A percentile compares a stretch with the other conserved stretches of the same genome.
These are phyloP conservation scores for Lactarius akahatsu DNA, from an alignment of 768 basidiomycete species.

Conservation along the genomic window DNA sequence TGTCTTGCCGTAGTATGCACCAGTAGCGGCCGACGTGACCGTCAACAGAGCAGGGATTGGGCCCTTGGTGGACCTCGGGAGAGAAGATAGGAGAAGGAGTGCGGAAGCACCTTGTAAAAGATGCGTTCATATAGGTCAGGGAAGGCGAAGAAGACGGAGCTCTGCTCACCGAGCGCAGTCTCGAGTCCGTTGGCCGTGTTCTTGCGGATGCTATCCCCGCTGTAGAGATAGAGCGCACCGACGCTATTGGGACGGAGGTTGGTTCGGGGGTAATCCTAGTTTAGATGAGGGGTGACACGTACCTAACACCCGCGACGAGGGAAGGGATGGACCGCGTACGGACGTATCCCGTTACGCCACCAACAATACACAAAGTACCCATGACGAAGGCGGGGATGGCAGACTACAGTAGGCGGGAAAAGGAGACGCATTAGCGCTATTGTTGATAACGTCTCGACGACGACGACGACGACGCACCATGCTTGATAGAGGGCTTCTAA, in stretches of 20 bases:
- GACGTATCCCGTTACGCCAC: conserved; percentile 71
- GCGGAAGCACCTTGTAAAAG: conserved; percentile 61
- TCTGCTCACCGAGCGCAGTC: conserved; percentile 62
- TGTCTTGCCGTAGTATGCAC: conserved; percentile 57
- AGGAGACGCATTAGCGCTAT: background rate
- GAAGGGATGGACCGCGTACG: conserved; percentile 79
- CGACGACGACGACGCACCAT: conserved; percentile 9
- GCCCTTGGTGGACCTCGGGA: conserved; percentile 67
- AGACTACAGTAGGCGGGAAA: conserved; percentile 46
- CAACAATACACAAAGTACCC: conserved; percentile 73
- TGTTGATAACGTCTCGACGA: background rate
- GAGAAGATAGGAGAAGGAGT: conserved; percentile 65
- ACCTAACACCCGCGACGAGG: conserved; percentile 80
- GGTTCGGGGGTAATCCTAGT: background rate
- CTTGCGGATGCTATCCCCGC: conserved; percentile 71
- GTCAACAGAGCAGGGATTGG: conserved; percentile 64
- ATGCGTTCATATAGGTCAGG: background rate
- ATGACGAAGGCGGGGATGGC: conserved; percentile 79
- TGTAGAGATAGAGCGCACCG: conserved; percentile 76
- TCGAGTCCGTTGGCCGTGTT: conserved; percentile 75
- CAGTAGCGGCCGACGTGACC: conserved; percentile 55
- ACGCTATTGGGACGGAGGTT: conserved; percentile 48
- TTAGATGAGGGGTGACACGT: conserved; percentile 29
- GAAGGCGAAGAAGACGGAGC: background rate
- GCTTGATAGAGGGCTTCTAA: background rate